Conservation (phyloP, 768 basidiomycete genomes). For the Sarcodon sp. region DNA sequence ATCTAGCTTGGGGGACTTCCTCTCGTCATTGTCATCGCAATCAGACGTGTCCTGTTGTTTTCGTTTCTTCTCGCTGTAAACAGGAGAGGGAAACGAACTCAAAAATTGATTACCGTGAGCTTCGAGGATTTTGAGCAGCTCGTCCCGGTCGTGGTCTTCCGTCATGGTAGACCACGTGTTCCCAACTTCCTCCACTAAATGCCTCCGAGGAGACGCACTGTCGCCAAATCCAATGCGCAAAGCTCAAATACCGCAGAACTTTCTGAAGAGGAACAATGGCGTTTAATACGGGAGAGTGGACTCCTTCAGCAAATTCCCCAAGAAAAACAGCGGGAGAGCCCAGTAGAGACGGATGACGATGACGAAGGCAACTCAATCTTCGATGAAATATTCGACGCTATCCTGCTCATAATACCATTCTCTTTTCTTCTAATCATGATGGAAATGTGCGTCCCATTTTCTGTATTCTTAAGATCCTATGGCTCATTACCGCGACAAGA, state of each 20-base stretch:
- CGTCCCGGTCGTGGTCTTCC: conserved; percentile 11
- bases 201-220: not conserved
- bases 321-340: not conserved
- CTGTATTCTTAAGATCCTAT: not conserved
- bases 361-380: conserved; percentile 30
- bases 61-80: conserved; percentile 10
- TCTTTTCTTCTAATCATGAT: conserved; percentile 67
- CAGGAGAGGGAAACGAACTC: conserved; percentile 21
- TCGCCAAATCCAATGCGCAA: conserved; percentile 2
- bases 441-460: conserved; percentile 56
- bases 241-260: conserved; percentile 24
- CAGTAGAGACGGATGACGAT: conserved; percentile 10
- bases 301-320: conserved; percentile 12
- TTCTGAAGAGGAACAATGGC: conserved; percentile 68
- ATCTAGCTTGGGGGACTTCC: conserved; percentile 11
- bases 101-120: conserved; percentile 35
- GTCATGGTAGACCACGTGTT: not conserved
- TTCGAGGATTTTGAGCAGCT: conserved; percentile 27
- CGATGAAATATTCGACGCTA: conserved; percentile 60
- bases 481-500: conserved; percentile 21
- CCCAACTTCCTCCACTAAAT: not conserved
- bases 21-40: conserved; percentile 7
- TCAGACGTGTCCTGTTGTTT: not conserved
- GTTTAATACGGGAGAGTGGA: conserved; percentile 56
- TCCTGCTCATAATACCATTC: conserved; percentile 58